Conservation (phyloP, 2,329 filamentous ascomycete species). For the Aspergillus amoenus region DNA sequence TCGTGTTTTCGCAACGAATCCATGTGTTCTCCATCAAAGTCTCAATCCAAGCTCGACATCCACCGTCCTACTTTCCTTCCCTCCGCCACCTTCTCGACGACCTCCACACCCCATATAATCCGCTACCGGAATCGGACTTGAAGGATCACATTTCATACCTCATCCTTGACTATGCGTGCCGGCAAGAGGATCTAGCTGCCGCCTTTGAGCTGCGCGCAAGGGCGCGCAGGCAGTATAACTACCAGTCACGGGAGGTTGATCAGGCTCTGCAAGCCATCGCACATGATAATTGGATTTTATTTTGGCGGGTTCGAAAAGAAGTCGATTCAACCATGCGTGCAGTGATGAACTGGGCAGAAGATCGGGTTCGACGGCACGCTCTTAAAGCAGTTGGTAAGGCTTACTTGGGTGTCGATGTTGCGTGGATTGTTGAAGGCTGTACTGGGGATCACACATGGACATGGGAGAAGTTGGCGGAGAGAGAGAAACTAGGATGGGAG, state of each 20-base stretch:
- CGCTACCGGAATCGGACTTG: slow-evolving; percentile 69
- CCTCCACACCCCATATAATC: slow-evolving; percentile 64
- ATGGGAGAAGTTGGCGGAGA: slow-evolving; percentile 70
- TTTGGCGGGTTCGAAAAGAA: slow-evolving; percentile 67
- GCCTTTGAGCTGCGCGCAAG: slow-evolving; percentile 66
- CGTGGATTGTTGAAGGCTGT: slow-evolving; percentile 61
- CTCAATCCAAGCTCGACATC: slow-evolving; percentile 75
- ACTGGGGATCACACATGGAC: slow-evolving; percentile 46
- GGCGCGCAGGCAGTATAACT: slow-evolving; percentile 50
- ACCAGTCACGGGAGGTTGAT: slow-evolving; percentile 69
- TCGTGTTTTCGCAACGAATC: slow-evolving; percentile 80
- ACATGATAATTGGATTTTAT: slow-evolving; percentile 78
- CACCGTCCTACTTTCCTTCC: slow-evolving; percentile 86
- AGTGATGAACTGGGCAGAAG: slow-evolving; percentile 79
- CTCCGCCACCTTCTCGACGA: slow-evolving; percentile 73
- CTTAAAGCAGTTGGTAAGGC: slow-evolving; percentile 83
- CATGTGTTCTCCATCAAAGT: slow-evolving; percentile 91
- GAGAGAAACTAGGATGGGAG: slow-evolving; percentile 82
- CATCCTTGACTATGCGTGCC: slow-evolving; percentile 84
- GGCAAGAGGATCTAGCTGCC: slow-evolving; percentile 70
- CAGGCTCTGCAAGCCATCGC: slow-evolving; percentile 68
- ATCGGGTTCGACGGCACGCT: slow-evolving; percentile 70
- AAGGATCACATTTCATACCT: slow-evolving; percentile 78
- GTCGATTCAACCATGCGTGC: slow-evolving; percentile 79
- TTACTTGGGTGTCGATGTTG: slow-evolving; percentile 76